Evolutionary conservation across 2,329 filamentous ascomycete genomes (phyloP).

Genomic region (Anthostomella pinea): DNA sequence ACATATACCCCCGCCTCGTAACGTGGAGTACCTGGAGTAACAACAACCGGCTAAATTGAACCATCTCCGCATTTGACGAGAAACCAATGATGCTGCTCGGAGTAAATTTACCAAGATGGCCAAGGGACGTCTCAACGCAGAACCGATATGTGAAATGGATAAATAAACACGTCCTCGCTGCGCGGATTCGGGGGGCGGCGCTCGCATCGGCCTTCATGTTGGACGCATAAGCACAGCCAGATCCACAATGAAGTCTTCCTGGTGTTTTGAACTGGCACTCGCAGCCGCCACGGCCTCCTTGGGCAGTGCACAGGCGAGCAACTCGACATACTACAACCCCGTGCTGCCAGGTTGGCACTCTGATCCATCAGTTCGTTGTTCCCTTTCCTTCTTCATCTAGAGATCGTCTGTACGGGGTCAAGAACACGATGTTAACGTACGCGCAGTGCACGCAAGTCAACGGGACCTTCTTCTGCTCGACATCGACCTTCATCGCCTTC

Average conservation of each 20-base stretch:
- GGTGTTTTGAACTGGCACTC: constrained; percentile 4
- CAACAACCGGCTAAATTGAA: no score
- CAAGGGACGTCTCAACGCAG: no score
- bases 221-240: background rate
- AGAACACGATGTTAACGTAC: no score
- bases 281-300: constrained; percentile 3
- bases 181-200: constrained; percentile 2
- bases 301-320: constrained; percentile 1
- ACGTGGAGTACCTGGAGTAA: no score
- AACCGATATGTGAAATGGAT: constrained; percentile 8
- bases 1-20: no score
- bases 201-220: no score
- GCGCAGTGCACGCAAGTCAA: constrained; percentile 35
- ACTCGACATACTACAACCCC: constrained; percentile 38
- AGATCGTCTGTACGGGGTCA: no score
- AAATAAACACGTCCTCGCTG: background rate
- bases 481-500: constrained; percentile 51
- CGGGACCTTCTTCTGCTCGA: constrained; percentile 49
- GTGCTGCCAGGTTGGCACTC: constrained; percentile 49
- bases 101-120: no score
- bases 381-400: no score
- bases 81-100: no score
- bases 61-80: no score
- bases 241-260: constrained; percentile 14
- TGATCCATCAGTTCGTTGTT: constrained; percentile 45